phyloP scores from a whole-genome alignment of 1,139 yeast species.

The Saccharomyces pastorianus region DNA sequence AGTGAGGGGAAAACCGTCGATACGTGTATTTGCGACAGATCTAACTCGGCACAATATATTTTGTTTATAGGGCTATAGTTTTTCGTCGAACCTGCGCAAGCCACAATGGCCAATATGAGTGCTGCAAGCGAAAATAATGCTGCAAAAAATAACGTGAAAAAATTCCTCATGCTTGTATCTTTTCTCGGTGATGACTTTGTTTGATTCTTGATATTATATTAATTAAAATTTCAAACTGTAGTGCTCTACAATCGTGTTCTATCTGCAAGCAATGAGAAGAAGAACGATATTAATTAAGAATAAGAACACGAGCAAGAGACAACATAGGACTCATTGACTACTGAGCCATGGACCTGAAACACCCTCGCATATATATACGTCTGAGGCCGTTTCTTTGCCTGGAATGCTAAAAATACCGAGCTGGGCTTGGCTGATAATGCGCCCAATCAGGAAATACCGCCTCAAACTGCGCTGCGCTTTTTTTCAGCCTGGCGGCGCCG shows the following conservation, averaged over 20 bases:
- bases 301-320: background rate
- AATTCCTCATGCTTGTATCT: slow-evolving; percentile 17
- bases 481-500: background rate
- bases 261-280: background rate
- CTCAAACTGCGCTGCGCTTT: background rate
- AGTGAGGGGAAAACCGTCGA: slow-evolving; percentile 13
- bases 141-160: slow-evolving; percentile 15
- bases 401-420: background rate
- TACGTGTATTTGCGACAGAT: slow-evolving; percentile 14
- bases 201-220: background rate
- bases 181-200: background rate
- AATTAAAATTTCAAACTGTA: background rate
- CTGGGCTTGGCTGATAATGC: background rate
- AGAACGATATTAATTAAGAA: background rate
- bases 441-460: background rate
- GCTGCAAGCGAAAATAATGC: slow-evolving; percentile 22
- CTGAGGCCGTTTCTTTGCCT: background rate
- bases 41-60: slow-evolving; percentile 25
- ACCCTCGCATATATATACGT: background rate
- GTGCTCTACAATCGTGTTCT: background rate
- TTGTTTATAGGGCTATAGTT: slow-evolving; percentile 24
- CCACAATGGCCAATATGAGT: slow-evolving; percentile 22
- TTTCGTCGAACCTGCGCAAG: slow-evolving; percentile 28
- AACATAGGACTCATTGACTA: background rate
- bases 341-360: background rate